These are phyloP conservation scores for Urochloa ruziziensis DNA, from an alignment of 176 grass and related monocot species.

Conservation along the genomic window DNA sequence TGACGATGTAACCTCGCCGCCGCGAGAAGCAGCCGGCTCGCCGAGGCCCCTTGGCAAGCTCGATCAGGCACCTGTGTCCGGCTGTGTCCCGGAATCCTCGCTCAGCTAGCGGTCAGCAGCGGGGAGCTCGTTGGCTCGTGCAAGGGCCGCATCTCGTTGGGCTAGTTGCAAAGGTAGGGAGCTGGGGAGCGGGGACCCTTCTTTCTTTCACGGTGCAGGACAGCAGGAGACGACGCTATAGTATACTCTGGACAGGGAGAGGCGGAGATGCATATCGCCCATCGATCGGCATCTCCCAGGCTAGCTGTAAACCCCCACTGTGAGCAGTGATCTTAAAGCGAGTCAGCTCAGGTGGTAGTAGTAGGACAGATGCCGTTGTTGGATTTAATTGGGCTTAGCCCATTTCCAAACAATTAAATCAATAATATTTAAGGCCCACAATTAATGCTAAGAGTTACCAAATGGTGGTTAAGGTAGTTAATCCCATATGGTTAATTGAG, in stretches of 20 bases:
- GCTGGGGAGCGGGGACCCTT: not conserved
- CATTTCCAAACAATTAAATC: too few relatives aligned
- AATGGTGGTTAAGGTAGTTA: too few relatives aligned
- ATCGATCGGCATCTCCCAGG: not conserved
- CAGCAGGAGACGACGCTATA: too few relatives aligned
- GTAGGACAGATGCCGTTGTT: not conserved
- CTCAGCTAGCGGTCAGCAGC: not conserved
- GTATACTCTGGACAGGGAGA: not conserved
- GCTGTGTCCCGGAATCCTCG: not conserved
- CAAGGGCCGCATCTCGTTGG: constrained; percentile 25
- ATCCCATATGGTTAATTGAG: too few relatives aligned
- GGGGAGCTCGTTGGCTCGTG: not conserved
- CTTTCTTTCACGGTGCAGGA: not conserved
- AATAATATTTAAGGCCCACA: too few relatives aligned
- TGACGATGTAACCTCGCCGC: not conserved
- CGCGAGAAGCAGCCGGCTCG: not conserved
- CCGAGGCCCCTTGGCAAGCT: constrained; percentile 17
- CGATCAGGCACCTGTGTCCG: constrained; percentile 17
- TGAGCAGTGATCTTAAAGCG: not conserved
- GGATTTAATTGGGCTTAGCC: too few relatives aligned
- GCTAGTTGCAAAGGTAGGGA: not conserved
- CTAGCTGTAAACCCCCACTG: not conserved
- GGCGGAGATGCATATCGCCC: not conserved
- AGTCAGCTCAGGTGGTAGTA: not conserved
- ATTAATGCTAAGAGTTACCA: too few relatives aligned